These are phyloP conservation scores for Mychonastes homosphaera DNA, from an alignment of 139 green algal genomes.

Conservation along the genomic window DNA sequence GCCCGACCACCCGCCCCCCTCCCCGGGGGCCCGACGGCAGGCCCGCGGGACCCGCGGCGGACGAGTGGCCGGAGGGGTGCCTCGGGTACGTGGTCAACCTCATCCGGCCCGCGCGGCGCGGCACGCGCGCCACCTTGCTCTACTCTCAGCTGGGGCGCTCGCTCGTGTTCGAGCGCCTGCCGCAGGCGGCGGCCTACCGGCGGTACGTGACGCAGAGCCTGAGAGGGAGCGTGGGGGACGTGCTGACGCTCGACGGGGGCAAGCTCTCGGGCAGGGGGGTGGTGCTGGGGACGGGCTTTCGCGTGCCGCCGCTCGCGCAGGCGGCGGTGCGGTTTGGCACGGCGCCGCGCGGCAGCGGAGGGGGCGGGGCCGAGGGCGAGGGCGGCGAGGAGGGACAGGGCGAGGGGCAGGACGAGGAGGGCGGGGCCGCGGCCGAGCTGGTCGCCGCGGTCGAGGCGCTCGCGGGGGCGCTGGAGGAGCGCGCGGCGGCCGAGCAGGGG, in stretches of 20 bases:
- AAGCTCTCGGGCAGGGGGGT: conserved; percentile 46
- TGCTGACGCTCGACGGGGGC: conserved; percentile 47
- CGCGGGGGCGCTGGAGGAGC: too few relatives aligned
- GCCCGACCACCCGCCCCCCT: not conserved
- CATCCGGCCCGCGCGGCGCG: conserved; percentile 31
- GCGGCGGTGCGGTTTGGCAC: conserved; percentile 33
- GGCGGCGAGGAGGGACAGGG: too few relatives aligned
- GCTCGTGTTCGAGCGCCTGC: conserved; percentile 52
- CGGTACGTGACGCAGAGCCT: conserved; percentile 32
- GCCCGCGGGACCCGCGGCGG: not conserved
- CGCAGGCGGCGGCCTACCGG: conserved; percentile 40
- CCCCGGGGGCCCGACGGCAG: not conserved
- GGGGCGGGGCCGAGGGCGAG: not conserved
- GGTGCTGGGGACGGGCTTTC: conserved; percentile 37
- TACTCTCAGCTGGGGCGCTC: conserved; percentile 29
- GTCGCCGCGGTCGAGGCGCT: too few relatives aligned
- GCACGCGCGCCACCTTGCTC: conserved; percentile 36
- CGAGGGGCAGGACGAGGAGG: too few relatives aligned
- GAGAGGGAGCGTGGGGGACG: conserved; percentile 19
- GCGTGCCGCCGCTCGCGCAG: conserved; percentile 25
- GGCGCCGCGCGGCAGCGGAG: not conserved
- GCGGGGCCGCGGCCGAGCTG: too few relatives aligned
- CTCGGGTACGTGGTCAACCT: conserved; percentile 60
- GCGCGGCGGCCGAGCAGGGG: too few relatives aligned
- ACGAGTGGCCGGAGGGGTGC: conserved; percentile 54